phyloP scores from a whole-genome alignment of 208 protist species.

The Trypanosoma cruzi region DNA sequence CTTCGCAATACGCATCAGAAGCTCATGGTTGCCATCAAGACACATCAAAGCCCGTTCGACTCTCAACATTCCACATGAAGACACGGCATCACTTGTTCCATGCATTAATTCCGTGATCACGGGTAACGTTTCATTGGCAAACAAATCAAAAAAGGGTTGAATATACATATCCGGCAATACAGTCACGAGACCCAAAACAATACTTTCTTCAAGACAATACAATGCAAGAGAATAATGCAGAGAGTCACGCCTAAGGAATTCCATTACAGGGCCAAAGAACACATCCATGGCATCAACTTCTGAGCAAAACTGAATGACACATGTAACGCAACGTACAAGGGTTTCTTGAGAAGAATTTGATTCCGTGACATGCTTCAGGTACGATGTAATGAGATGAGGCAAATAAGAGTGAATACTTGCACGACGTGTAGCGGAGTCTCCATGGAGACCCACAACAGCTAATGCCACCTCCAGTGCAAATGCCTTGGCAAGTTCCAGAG shows the following conservation, averaged over 20 bases:
- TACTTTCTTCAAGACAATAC: conserved; percentile 43
- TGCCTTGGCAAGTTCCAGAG: conserved; percentile 60
- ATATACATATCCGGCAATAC: conserved; percentile 59
- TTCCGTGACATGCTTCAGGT: conserved; percentile 27
- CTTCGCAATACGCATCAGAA: conserved; percentile 49
- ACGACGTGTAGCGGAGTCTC: conserved; percentile 35
- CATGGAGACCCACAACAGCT: conserved; percentile 50
- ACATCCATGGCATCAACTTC: conserved; percentile 52
- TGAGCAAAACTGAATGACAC: conserved; percentile 44
- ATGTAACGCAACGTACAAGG: conserved; percentile 5
- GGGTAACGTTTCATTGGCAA: conserved; percentile 17
- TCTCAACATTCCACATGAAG: conserved; percentile 22
- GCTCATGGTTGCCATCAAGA: conserved; percentile 43
- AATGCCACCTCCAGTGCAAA: conserved; percentile 71
- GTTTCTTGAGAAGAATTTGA: not conserved
- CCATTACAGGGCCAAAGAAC: conserved; percentile 56
- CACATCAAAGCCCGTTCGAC: conserved; percentile 64
- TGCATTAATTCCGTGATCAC: not conserved
- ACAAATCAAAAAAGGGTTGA: conserved; percentile 53
- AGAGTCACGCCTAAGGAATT: conserved; percentile 23
- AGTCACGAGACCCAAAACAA: conserved; percentile 46
- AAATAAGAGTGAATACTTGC: conserved; percentile 51
- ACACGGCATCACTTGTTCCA: not conserved
- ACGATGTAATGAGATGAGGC: conserved; percentile 42
- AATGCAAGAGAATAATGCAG: conserved; percentile 27